Percentiles rank a stretch among this genome's conserved stretches.
Evolutionary conservation across 2,329 filamentous ascomycete genomes (phyloP).

Genomic region (Fusarium abutilonis): DNA sequence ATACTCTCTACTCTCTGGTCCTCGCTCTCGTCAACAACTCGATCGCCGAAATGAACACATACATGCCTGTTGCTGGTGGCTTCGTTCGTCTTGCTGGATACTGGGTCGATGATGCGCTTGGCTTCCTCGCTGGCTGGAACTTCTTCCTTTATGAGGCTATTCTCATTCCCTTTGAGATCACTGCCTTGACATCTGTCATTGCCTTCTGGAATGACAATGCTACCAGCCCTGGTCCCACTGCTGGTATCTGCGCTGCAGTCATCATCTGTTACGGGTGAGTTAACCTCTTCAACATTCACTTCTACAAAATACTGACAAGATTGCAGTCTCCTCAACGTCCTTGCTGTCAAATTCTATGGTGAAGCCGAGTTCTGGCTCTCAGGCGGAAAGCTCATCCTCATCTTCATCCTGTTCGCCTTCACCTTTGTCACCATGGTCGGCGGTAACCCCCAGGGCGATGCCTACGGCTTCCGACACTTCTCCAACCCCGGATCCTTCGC

Average conservation of each 20-base stretch:
- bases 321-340: slow-evolving; percentile 50
- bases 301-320: neutral
- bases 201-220: slow-evolving; percentile 59
- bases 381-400: slow-evolving; percentile 53
- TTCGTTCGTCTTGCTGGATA: slow-evolving; percentile 32
- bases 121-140: slow-evolving; percentile 36
- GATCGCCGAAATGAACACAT: slow-evolving; percentile 36
- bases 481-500: slow-evolving; percentile 63
- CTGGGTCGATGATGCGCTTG: slow-evolving; percentile 33
- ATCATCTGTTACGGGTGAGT: slow-evolving; percentile 54
- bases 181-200: slow-evolving; percentile 60
- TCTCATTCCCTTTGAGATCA: slow-evolving; percentile 62
- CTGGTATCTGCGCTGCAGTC: slow-evolving; percentile 57
- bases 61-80: slow-evolving; percentile 33
- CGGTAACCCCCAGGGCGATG: slow-evolving; percentile 64
- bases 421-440: slow-evolving; percentile 69
- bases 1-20: slow-evolving; percentile 20
- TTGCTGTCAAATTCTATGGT: slow-evolving; percentile 56
- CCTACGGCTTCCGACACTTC: slow-evolving; percentile 75
- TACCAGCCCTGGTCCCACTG: slow-evolving; percentile 48
- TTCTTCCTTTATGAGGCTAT: slow-evolving; percentile 55
- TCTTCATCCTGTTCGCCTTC: slow-evolving; percentile 62
- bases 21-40: slow-evolving; percentile 36
- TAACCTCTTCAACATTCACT: too few species aligned
- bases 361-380: slow-evolving; percentile 59